These are phyloP conservation scores for Auricularia cornea DNA, from an alignment of 768 basidiomycete species.

Conservation along the genomic window DNA sequence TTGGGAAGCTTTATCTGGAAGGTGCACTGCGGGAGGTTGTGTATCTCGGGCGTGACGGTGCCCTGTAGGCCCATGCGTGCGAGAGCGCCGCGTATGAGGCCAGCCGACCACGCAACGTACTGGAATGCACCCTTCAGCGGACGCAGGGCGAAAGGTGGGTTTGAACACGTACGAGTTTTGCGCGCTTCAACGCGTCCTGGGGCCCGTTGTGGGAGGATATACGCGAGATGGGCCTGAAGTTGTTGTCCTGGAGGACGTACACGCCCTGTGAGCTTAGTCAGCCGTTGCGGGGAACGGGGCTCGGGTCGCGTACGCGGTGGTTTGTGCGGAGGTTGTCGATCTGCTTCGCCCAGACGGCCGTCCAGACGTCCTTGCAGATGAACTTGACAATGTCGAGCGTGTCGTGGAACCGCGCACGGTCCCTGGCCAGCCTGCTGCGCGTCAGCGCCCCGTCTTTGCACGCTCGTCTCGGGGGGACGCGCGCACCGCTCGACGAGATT, in stretches of 20 bases:
- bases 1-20: constrained; percentile 79
- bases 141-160: too few relatives aligned
- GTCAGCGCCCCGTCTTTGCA: not conserved
- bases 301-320: constrained; percentile 56
- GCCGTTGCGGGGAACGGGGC: not conserved
- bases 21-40: constrained; percentile 83
- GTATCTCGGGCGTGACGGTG: constrained; percentile 71
- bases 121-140: too few relatives aligned
- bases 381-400: constrained; percentile 91
- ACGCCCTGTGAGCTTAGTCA: constrained; percentile 65
- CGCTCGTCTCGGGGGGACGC: not conserved
- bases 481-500: constrained; percentile 79
- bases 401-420: constrained; percentile 66
- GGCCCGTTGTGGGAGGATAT: constrained; percentile 76
- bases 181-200: constrained; percentile 59
- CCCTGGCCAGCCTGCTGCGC: constrained; percentile 56
- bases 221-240: constrained; percentile 76
- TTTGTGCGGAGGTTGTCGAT: constrained; percentile 94
- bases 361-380: constrained; percentile 94
- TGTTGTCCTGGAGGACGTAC: constrained; percentile 87
- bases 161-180: constrained; percentile 57
- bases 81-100: constrained; percentile 78
- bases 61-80: constrained; percentile 67
- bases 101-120: constrained; percentile 78
- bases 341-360: constrained; percentile 86